A percentile compares a stretch with the other conserved stretches of the same genome.
phyloP scores from a whole-genome alignment of 2,329 filamentous ascomycete genomes.

The Colletotrichum sp. region DNA sequence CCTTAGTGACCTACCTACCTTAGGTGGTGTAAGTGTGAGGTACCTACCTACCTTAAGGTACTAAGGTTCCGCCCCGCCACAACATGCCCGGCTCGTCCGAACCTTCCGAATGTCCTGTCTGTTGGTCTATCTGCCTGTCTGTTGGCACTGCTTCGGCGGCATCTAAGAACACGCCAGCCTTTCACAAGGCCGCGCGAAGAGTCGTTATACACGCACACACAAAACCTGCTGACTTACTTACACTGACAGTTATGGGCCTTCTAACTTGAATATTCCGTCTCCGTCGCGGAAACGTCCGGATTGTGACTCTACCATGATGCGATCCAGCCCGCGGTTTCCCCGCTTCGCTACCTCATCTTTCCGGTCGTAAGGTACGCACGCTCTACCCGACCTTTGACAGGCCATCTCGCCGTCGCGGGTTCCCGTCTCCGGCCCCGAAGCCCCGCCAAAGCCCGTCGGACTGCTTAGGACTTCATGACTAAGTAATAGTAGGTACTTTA shows the following conservation, averaged over 20 bases:
- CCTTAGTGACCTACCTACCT: neutral
- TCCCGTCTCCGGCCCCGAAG: neutral
- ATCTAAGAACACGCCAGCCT: neutral
- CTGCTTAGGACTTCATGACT: too few species aligned
- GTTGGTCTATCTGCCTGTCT: neutral
- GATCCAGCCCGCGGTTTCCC: neutral
- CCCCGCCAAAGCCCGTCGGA: neutral
- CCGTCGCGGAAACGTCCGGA: neutral
- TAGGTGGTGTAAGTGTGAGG: too few species aligned
- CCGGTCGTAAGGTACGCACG: neutral
- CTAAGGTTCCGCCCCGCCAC: neutral
- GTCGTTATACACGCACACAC: neutral
- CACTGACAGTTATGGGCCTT: neutral
- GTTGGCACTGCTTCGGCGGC: neutral
- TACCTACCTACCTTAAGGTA: too few species aligned
- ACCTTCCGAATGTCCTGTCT: neutral
- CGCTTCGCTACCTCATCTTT: neutral
- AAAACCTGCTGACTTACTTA: neutral
- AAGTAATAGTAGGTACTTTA: slow-evolving; percentile 24
- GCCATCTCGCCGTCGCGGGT: neutral
- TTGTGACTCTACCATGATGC: neutral
- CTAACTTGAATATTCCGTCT: neutral
- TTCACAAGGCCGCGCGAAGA: neutral
- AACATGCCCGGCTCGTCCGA: neutral
- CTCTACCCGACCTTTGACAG: neutral